phyloP scores from a whole-genome alignment of 176 grass and related monocot species.

The Pontederia crassipes region DNA sequence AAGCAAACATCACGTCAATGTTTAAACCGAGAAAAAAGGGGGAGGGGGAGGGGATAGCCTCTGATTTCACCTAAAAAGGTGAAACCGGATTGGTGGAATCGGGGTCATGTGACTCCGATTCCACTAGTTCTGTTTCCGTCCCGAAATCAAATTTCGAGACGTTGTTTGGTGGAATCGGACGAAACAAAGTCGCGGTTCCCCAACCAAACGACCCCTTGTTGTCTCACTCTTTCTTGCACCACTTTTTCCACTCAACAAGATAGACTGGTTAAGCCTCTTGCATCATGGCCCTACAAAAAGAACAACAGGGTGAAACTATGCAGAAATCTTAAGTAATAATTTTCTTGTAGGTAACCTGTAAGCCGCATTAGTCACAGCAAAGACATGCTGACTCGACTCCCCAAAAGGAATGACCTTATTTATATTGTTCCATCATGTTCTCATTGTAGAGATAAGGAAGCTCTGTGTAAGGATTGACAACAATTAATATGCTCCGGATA shows the following conservation, averaged over 20 bases:
- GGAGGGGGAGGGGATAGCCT: no score
- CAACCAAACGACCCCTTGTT: no score
- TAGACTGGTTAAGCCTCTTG: conserved; percentile 79
- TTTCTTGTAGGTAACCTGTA: conserved; percentile 55
- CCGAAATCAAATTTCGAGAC: no score
- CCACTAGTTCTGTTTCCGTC: no score
- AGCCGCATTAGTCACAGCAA: conserved; percentile 83
- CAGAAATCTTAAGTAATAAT: background rate
- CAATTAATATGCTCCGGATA: conserved; percentile 95
- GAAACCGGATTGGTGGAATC: no score
- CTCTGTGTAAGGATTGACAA: conserved; percentile 88
- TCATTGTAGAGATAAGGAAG: conserved; percentile 92
- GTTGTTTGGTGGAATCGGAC: no score
- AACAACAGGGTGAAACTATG: background rate
- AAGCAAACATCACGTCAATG: no score
- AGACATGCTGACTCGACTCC: conserved; percentile 97
- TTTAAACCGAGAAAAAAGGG: no score
- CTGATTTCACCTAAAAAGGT: no score
- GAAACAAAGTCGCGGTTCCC: no score
- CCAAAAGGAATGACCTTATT: conserved; percentile 58
- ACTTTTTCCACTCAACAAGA: conserved; percentile 96
- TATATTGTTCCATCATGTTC: conserved; percentile 98
- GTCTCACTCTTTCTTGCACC: conserved; percentile 98
- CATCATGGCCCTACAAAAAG: conserved; percentile 81
- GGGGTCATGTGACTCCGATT: no score